Evolutionary conservation across 495 filamentous ascomycete species (phyloP), one percentile per base, ranked within the genome.

Genomic region (Neurospora africana): DNA sequence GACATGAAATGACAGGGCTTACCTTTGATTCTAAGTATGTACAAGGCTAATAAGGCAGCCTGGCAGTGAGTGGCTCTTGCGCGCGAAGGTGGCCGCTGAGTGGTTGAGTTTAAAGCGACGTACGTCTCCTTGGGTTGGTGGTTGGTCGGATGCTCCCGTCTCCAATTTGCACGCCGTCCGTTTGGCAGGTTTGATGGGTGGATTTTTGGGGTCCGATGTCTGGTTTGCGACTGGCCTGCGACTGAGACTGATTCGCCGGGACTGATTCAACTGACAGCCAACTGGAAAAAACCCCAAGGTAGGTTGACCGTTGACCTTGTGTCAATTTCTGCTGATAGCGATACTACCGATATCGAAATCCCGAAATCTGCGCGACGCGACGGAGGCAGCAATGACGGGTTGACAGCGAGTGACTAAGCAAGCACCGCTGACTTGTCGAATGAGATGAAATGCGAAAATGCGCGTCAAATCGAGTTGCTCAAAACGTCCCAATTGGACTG

Each of bases 401-500:
- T 33, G 53, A 65, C 27, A 33, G 69, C 69, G 43, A 73, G 33
- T 70, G 41, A 44, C 70, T 73, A 71, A 69, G 75, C 74, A 69
- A 15, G 30, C 23, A 19, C 27, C 27, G 53, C 27, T 65, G 27
- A 35, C 27, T 65, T 33, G 53, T 65, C 53, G 53, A 65, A 65
- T 65, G 69, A 39, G 69, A 70, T 30, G 8, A 33, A 70, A 11
- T 58, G 38, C 38, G 41, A n/a, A n/a, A 44, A 40, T 40, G 38
- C 35, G 38, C 21, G 69, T 53, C 35, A 44, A 44, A 33, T 61
- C 33, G 41, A 39, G 41, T 53, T 47, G 37, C 38, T 43, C 65
- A 65, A 40, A 47, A 53, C 44, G 30, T 70, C 75, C 78, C 78
- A 74, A 81, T 81, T 81, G 79, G 79, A 74, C 78, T 79, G 75